Conservation (phyloP, 2,329 filamentous ascomycete genomes). For the Sarocladiaceae sp. region DNA sequence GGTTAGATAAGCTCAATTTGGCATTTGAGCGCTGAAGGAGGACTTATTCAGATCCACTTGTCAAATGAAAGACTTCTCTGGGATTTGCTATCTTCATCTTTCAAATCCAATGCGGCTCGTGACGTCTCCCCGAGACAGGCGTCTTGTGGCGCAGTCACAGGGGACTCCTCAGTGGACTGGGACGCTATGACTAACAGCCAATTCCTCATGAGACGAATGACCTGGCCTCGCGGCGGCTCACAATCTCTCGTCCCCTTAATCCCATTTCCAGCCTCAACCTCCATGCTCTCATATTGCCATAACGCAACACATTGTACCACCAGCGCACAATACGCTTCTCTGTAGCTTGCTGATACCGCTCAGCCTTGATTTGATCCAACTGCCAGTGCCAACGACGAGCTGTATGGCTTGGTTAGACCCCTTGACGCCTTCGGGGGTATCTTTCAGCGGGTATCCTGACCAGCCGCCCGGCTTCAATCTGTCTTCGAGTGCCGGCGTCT, state of each 20-base stretch:
- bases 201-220: conserved; percentile 3
- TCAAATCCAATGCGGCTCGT: background rate
- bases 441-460: conserved; percentile 4
- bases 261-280: background rate
- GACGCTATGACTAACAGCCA: conserved; percentile 7
- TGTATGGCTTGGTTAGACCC: conserved; percentile 8
- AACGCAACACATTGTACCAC: background rate
- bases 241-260: background rate
- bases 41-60: too few relatives aligned
- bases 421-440: conserved; percentile 8
- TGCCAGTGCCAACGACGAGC: background rate
- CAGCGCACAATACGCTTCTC: background rate
- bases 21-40: too few relatives aligned
- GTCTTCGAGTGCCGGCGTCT: conserved; percentile 1
- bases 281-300: background rate
- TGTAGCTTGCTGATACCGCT: background rate
- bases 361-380: background rate
- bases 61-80: too few relatives aligned
- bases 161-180: background rate
- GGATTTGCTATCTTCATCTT: background rate
- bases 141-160: conserved; percentile 6
- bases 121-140: background rate
- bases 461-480: conserved; percentile 5
- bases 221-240: background rate
- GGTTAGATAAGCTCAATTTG: too few relatives aligned